Base-by-base conservation (phyloP, 768 basidiomycete genomes). In the Termitomyces sp. region DNA sequence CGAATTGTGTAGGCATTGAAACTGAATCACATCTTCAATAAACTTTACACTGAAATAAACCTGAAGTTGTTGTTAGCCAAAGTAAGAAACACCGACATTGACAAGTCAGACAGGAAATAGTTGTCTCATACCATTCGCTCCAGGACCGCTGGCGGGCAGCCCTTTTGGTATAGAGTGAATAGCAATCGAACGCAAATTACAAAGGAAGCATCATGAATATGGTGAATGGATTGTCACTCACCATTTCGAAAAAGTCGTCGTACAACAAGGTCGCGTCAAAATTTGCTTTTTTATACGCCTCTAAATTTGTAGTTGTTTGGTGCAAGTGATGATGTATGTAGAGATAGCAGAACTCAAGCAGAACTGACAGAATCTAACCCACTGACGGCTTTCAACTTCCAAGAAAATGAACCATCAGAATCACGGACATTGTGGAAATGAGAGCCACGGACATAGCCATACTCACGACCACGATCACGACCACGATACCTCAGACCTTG, bases 141-240 rank as follows among this genome's bases (percentile, higher is more conserved):
- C 87, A 87, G 86, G 82, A 76, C 72, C 74, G 81, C 85, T 74
- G 88, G 89, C 89, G 76, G 76, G 84, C 81, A 76, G 73, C 72
- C 83, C 87, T 80, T 89, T 88, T 86, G 82, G 78, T 73, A 62
- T 78, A 76, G 74, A 76, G 74, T 67, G 66, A 68, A 70, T 67
- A 75, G 67, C 72, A 65, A 71, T 91, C 89, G 87, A 90, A 90
- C 89, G 89, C 89, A 91, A 91, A 91, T 91, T 91, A 91, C 89
- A 73, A 76, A 61, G 74, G 69, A 71, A 76, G 61, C 86, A 89
- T 89, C 80, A 70, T 63, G 54, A 31, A 63, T 5, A 57, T 50
- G 41, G 55, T 25, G 23, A 60, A 36, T 20, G 23, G 36, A 56
- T 51, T 46, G 20, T 50, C 23, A 68, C 69, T 67, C 62, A 73